A percentile compares a stretch with the other conserved stretches of the same genome.
Conservation (phyloP, 2,329 filamentous ascomycete species). For the Orbilia brochopaga region DNA sequence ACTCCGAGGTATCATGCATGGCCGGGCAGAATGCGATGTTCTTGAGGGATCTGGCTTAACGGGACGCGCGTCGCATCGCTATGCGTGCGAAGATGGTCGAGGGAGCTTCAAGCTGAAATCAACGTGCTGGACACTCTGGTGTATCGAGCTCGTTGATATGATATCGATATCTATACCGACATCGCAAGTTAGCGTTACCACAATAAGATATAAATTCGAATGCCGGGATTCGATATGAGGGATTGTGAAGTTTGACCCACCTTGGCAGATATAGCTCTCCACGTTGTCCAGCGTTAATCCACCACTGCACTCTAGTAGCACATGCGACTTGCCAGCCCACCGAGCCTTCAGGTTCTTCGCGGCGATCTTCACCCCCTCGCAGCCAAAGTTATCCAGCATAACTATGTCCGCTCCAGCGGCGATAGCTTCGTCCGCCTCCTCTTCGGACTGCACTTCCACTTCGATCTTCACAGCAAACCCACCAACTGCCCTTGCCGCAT, state of each 20-base stretch:
- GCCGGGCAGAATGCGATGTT: background rate
- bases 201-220: constrained; percentile 55
- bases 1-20: too few relatives aligned
- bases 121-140: constrained; percentile 79
- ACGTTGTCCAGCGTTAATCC: constrained; percentile 87
- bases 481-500: constrained; percentile 78
- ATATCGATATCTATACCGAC: constrained; percentile 77
- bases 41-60: constrained; percentile 1
- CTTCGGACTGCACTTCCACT: constrained; percentile 88
- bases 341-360: constrained; percentile 77
- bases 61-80: constrained; percentile 49
- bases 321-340: constrained; percentile 73
- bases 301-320: constrained; percentile 90
- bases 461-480: constrained; percentile 95
- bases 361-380: constrained; percentile 75
- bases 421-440: constrained; percentile 89
- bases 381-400: constrained; percentile 95
- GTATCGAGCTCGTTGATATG: constrained; percentile 93
- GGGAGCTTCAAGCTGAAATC: constrained; percentile 95
- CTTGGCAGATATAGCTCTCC: constrained; percentile 75
- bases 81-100: constrained; percentile 53
- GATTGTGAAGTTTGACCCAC: constrained; percentile 60
- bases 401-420: constrained; percentile 89
- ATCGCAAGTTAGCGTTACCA: constrained; percentile 51
- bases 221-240: background rate